These are phyloP conservation scores for Naganishia antarctica DNA, from an alignment of 768 basidiomycete species.

Conservation along the genomic window DNA sequence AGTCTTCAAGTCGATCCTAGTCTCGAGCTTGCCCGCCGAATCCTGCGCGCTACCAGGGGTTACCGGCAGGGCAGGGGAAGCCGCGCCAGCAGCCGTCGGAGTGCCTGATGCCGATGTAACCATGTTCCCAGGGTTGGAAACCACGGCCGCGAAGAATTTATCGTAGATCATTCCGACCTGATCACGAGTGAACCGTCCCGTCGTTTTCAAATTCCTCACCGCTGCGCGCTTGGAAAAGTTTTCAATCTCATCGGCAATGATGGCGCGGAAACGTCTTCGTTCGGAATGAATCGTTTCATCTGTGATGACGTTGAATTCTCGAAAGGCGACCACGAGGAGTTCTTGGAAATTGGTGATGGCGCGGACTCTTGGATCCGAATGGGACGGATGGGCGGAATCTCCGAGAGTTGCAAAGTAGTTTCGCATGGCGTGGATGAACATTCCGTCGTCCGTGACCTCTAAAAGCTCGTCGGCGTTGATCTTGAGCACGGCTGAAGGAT, in stretches of 20 bases:
- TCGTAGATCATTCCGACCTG: conserved; percentile 88
- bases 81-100: neutral
- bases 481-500: conserved; percentile 77
- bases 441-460: conserved; percentile 91
- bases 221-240: conserved; percentile 87
- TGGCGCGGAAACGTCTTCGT: conserved; percentile 74
- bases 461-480: conserved; percentile 91
- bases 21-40: conserved; percentile 74
- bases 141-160: conserved; percentile 55
- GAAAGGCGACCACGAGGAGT: conserved; percentile 89
- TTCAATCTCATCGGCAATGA: conserved; percentile 89
- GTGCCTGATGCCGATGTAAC: neutral
- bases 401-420: conserved; percentile 90
- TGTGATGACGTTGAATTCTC: conserved; percentile 92
- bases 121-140: conserved; percentile 18
- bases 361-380: conserved; percentile 77
- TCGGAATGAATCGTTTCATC: conserved; percentile 88
- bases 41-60: conserved; percentile 48
- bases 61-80: conserved; percentile 18
- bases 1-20: conserved; percentile 74
- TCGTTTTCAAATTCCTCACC: conserved; percentile 72
- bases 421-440: conserved; percentile 92
- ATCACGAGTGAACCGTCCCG: conserved; percentile 79
- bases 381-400: conserved; percentile 86
- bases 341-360: conserved; percentile 98